A percentile compares a stretch with the other conserved stretches of the same genome.
These are phyloP conservation scores for Fusarium pseudograminearum DNA, from an alignment of 2,329 filamentous ascomycete genomes.

Conservation along the genomic window DNA sequence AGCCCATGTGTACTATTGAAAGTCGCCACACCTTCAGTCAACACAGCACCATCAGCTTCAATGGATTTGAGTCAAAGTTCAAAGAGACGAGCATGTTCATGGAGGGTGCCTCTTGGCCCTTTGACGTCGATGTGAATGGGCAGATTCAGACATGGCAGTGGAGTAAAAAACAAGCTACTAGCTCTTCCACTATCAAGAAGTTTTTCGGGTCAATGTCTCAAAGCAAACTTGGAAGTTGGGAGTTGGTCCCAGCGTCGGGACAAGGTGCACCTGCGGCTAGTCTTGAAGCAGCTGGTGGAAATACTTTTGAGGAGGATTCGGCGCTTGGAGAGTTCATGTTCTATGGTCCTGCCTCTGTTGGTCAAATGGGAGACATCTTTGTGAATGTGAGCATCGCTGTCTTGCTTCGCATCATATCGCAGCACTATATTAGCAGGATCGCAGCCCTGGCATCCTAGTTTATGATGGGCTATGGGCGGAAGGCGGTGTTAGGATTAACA, in stretches of 20 bases:
- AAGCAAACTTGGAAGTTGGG: slow-evolving; percentile 3
- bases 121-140: neutral
- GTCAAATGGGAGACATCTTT: neutral
- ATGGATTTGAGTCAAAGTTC: neutral
- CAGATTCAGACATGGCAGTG: slow-evolving; percentile 6
- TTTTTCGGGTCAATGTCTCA: neutral
- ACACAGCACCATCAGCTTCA: slow-evolving; percentile 1
- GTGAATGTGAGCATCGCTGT: neutral
- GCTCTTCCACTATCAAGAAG: neutral
- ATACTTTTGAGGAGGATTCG: neutral
- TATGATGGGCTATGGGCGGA: no score
- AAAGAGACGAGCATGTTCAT: slow-evolving; percentile 4
- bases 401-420: slow-evolving; percentile 4
- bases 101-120: slow-evolving; percentile 5
- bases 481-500: no score
- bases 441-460: neutral
- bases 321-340: neutral
- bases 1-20: neutral
- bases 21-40: neutral
- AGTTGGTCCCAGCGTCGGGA: neutral
- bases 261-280: neutral
- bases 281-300: neutral
- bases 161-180: neutral
- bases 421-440: slow-evolving; percentile 10
- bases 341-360: neutral